A percentile compares a stretch with the other conserved stretches of the same genome.
These are phyloP conservation scores for Boechera stricta DNA, from an alignment of 345 rosid species.

Conservation along the genomic window DNA sequence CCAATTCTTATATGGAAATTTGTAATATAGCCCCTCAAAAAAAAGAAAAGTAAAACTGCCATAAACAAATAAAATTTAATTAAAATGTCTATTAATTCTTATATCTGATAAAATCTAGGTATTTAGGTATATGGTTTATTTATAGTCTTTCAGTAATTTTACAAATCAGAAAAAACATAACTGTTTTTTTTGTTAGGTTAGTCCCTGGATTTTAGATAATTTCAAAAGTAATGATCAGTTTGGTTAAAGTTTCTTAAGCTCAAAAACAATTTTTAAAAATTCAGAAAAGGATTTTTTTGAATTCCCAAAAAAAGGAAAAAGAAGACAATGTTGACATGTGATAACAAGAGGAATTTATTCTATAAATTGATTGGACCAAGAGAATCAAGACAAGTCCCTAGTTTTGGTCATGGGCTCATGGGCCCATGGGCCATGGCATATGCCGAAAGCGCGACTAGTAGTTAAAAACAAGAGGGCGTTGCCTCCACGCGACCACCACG, in stretches of 20 bases:
- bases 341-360: not conserved
- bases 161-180: too few species aligned
- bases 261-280: not conserved
- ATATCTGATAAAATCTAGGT: too few species aligned
- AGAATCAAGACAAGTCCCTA: not conserved
- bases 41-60: not conserved
- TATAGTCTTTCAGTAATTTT: too few species aligned
- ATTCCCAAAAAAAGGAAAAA: not conserved
- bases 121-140: too few species aligned
- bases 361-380: not conserved
- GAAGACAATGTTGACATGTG: not conserved
- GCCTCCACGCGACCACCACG: conserved; percentile 47
- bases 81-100: too few species aligned
- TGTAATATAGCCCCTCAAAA: not conserved
- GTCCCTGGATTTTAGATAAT: too few species aligned
- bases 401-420: not conserved
- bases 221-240: not conserved
- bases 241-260: not conserved
- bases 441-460: not conserved
- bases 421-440: not conserved
- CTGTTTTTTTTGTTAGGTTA: too few species aligned
- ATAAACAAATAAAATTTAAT: not conserved
- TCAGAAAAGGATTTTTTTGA: not conserved
- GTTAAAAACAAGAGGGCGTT: conserved; percentile 36
- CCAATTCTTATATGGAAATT: not conserved